A percentile compares a stretch with the other conserved stretches of the same genome.
These are phyloP conservation scores for Macrocybe sp. DNA, from an alignment of 1,284 basidiomycete genomes.

Conservation along the genomic window DNA sequence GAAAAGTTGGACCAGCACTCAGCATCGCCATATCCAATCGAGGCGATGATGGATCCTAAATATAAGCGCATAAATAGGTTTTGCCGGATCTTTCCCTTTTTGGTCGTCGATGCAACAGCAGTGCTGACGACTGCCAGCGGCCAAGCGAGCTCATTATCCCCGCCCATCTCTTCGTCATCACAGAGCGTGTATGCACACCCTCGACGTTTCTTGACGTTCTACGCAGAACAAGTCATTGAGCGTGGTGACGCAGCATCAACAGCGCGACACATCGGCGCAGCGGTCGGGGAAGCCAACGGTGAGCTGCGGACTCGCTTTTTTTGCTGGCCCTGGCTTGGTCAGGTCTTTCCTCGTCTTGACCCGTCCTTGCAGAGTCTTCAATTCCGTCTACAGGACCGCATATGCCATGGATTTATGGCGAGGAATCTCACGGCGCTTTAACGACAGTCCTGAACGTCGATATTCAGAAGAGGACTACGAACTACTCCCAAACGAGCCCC, in stretches of 20 bases:
- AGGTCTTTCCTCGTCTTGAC: too few relatives aligned
- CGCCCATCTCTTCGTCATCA: too few relatives aligned
- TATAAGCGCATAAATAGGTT: too few relatives aligned
- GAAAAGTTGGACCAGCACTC: too few relatives aligned
- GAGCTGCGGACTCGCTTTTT: not conserved
- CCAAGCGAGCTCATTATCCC: too few relatives aligned
- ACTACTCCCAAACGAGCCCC: constrained; percentile 10
- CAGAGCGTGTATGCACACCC: not conserved
- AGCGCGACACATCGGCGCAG: not conserved
- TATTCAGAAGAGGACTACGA: constrained; percentile 17
- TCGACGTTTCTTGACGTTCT: not conserved
- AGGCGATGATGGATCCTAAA: too few relatives aligned
- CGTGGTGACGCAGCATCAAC: not conserved
- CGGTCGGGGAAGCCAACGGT: not conserved
- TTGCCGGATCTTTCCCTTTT: too few relatives aligned
- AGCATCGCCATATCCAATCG: too few relatives aligned
- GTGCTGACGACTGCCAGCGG: too few relatives aligned
- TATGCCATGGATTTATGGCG: constrained; percentile 16
- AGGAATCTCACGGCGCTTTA: constrained; percentile 12
- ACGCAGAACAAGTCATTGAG: not conserved
- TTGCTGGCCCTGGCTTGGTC: too few relatives aligned
- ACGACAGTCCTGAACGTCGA: constrained; percentile 9
- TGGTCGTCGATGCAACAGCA: too few relatives aligned
- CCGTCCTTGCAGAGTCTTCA: too few relatives aligned
- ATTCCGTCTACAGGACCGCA: not conserved